Conservation (phyloP, 345 rosid species). For the Pugionium cornutum region DNA sequence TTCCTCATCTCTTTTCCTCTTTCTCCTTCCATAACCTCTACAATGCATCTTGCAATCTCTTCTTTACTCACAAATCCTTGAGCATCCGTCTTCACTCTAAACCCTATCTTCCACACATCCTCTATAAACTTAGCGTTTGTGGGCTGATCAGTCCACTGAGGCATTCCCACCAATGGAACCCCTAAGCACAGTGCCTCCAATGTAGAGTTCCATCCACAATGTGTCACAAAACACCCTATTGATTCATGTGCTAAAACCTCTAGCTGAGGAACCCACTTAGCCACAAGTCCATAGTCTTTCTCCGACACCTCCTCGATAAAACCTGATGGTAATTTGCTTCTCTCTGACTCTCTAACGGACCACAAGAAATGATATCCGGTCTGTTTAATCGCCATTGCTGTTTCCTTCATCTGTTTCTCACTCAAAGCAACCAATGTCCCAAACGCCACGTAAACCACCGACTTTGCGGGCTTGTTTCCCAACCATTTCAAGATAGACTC, state of each 20-base stretch:
- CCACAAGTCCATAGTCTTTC: slow-evolving; percentile 44
- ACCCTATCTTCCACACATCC: slow-evolving; percentile 63
- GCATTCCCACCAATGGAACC: slow-evolving; percentile 60
- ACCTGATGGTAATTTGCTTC: slow-evolving; percentile 43
- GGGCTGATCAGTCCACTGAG: slow-evolving; percentile 61
- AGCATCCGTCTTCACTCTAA: slow-evolving; percentile 42
- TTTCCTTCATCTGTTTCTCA: slow-evolving; percentile 59
- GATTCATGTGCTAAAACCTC: slow-evolving; percentile 54
- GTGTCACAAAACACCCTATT: slow-evolving; percentile 63
- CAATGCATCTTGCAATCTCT: slow-evolving; percentile 45
- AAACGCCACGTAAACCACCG: slow-evolving; percentile 57
- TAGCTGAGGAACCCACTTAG: slow-evolving; percentile 59
- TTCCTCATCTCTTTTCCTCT: slow-evolving; percentile 45
- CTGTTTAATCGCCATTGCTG: slow-evolving; percentile 44
- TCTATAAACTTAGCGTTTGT: slow-evolving; percentile 56
- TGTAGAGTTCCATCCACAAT: slow-evolving; percentile 74
- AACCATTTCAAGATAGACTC: slow-evolving; percentile 50
- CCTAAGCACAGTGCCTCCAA: slow-evolving; percentile 63
- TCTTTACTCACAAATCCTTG: slow-evolving; percentile 38
- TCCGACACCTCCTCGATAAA: slow-evolving; percentile 43
- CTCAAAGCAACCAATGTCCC: slow-evolving; percentile 53
- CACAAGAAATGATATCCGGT: slow-evolving; percentile 54
- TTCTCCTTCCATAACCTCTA: slow-evolving; percentile 58
- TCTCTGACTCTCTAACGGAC: slow-evolving; percentile 59
- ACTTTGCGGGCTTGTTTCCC: slow-evolving; percentile 41